Evolutionary conservation across 148 eudicot species (phyloP).

Genomic region (Nyssa sinensis): DNA sequence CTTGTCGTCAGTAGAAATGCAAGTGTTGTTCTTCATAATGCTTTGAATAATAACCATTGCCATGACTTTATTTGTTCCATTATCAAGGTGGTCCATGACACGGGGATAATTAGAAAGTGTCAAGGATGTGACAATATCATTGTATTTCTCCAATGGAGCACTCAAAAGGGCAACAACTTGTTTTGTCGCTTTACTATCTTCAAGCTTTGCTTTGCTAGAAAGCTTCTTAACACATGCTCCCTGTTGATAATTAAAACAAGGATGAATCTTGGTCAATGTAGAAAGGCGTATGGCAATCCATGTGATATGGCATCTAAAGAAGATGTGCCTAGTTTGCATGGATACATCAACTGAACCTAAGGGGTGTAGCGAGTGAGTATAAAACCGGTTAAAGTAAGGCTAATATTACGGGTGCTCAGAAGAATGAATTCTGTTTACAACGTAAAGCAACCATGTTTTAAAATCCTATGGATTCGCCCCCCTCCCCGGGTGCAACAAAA

Average conservation of each 20-base stretch:
- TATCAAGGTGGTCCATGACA: conserved; percentile 95
- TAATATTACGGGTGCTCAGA: neutral
- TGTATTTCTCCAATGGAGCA: conserved; percentile 96
- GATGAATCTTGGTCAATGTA: neutral
- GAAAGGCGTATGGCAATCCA: neutral
- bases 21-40: conserved; percentile 73
- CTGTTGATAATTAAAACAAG: conserved; percentile 34
- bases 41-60: conserved; percentile 97
- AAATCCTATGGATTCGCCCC: no score
- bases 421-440: neutral
- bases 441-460: no score
- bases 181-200: conserved; percentile 89
- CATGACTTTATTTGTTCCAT: conserved; percentile 91
- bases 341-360: neutral
- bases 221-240: conserved; percentile 93
- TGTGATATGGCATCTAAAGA: conserved; percentile 5
- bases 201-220: conserved; percentile 81
- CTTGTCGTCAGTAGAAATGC: conserved; percentile 88
- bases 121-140: conserved; percentile 86
- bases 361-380: neutral
- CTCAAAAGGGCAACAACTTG: conserved; percentile 96
- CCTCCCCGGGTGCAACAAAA: no score
- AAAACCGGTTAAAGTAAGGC: neutral
- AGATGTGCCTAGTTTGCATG: neutral
- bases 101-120: conserved; percentile 97